Conservation (phyloP, 2,329 filamentous ascomycete genomes). For the Paecilomyces sp. region DNA sequence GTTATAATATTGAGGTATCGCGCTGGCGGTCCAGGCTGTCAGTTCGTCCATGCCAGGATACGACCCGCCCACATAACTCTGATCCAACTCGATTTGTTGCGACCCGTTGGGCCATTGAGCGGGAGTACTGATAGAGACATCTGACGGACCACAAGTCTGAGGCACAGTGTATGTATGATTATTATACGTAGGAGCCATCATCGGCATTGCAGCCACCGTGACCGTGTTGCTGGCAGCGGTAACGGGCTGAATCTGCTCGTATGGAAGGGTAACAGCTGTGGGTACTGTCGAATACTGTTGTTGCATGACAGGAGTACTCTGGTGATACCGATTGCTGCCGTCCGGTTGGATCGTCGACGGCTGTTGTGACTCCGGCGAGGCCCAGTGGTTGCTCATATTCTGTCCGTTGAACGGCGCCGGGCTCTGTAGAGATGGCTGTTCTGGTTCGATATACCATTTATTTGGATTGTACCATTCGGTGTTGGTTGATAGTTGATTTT, state of each 20-base stretch:
- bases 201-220: constrained; percentile 17
- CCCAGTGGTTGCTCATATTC: background rate
- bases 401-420: background rate
- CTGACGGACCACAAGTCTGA: constrained; percentile 16
- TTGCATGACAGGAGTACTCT: background rate
- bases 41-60: background rate
- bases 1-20: constrained; percentile 17
- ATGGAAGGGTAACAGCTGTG: background rate
- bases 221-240: constrained; percentile 3
- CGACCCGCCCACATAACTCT: constrained; percentile 4
- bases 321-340: background rate
- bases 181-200: constrained; percentile 17
- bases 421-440: background rate
- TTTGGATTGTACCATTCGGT: constrained; percentile 8
- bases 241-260: background rate
- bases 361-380: background rate
- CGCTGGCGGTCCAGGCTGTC: background rate
- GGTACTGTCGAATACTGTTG: background rate
- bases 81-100: constrained; percentile 13
- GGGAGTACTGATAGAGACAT: constrained; percentile 13
- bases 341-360: background rate
- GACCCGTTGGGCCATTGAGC: constrained; percentile 17
- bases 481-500: constrained; percentile 6
- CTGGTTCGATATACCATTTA: background rate
- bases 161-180: constrained; percentile 17